phyloP scores from a whole-genome alignment of 495 filamentous ascomycete genomes.

The Amphirosellinia nigrospora region DNA sequence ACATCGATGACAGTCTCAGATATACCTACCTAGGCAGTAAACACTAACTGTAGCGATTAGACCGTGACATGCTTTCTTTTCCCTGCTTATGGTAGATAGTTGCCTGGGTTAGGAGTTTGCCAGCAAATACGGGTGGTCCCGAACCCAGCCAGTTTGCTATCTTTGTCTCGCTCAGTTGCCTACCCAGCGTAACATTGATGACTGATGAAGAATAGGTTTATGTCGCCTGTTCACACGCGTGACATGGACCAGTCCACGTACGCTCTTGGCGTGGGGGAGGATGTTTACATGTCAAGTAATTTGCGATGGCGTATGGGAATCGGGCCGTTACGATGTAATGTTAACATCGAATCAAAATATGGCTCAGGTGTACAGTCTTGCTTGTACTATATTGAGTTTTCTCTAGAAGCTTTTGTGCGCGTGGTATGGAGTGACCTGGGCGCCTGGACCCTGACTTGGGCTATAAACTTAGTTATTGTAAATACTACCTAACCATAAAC shows the following conservation, averaged over 20 bases:
- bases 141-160: background rate
- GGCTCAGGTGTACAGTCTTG: background rate
- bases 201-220: background rate
- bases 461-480: background rate
- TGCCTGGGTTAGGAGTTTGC: background rate
- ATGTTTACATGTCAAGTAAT: background rate
- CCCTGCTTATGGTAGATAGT: background rate
- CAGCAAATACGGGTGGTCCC: background rate
- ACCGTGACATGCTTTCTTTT: background rate
- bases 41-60: background rate
- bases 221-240: background rate
- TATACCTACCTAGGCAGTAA: background rate
- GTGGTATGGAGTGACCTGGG: background rate
- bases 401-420: background rate
- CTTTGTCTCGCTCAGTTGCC: background rate
- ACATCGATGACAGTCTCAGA: background rate
- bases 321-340: background rate
- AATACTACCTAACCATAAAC: background rate
- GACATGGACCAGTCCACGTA: background rate
- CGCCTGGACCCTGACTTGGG: background rate
- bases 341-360: background rate
- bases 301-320: background rate
- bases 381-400: background rate
- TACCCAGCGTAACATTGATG: background rate
- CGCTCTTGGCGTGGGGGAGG: background rate